Conservation (phyloP, 495 filamentous ascomycete species). For the Delitschia confertaspora region DNA sequence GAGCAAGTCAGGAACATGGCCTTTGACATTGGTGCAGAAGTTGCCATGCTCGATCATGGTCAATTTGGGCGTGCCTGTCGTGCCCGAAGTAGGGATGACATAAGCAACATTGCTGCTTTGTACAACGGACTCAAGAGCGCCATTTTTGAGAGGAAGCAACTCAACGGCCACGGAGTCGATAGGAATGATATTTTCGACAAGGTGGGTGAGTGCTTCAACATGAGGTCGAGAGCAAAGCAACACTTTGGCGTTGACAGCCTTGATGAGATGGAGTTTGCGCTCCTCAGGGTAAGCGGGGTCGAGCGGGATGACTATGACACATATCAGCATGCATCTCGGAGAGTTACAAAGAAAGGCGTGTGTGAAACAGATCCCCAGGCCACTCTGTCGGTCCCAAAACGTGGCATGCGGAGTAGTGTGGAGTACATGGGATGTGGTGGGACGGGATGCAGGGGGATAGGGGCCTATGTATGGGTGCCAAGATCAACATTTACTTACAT, state of each 20-base stretch:
- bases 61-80: conserved; percentile 45
- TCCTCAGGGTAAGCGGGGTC: conserved; percentile 49
- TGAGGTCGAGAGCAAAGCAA: conserved; percentile 44
- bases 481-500: conserved; percentile 11
- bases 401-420: not conserved
- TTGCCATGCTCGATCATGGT: conserved; percentile 42
- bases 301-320: conserved; percentile 42
- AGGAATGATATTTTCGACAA: conserved; percentile 7
- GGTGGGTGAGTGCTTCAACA: not conserved
- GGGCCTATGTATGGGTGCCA: conserved; percentile 25
- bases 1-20: conserved; percentile 36
- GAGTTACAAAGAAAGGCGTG: too few relatives aligned
- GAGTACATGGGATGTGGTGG: not conserved
- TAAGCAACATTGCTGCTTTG: conserved; percentile 37
- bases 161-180: conserved; percentile 12
- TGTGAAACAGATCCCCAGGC: too few relatives aligned
- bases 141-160: not conserved
- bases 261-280: conserved; percentile 46
- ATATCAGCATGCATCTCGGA: too few relatives aligned
- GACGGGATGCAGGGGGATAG: too few relatives aligned
- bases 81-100: conserved; percentile 45
- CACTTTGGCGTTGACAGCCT: conserved; percentile 41
- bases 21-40: conserved; percentile 41
- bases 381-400: conserved; percentile 2
- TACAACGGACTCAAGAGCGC: not conserved